Evolutionary conservation across 1,284 basidiomycete species (phyloP), one percentile per base, ranked within the genome.

Genomic region (Moniliophthora roreri): DNA sequence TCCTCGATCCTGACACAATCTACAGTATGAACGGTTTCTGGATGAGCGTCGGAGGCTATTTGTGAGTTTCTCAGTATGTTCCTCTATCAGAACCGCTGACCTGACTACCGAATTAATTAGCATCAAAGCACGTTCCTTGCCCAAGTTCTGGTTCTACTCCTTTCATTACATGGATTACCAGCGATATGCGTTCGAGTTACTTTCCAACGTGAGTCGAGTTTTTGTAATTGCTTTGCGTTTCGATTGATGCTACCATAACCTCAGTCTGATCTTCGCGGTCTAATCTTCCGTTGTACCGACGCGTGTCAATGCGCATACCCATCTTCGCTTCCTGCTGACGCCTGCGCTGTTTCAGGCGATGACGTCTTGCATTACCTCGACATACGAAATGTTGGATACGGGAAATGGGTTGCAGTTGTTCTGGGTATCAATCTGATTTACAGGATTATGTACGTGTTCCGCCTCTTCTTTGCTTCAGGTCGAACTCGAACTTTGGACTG

Each of bases 11-110:
- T 23, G 20, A 40, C 36, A 58, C 10, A 50, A 20, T 8, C 13
- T n/a, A 28, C 52, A 75, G 72, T 62, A 56, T 79, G 36, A 85
- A 85, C 60, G 84, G 84, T 0, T 79, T 85, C 55, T 85, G 81
- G 81, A 85, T 85, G 81, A 70, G 69, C 52, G 69, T 71, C 20
- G 69, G 69, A 21, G 68, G 73, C 15, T 72, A 71, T 58, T 70
- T 74, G 61, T 60, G 21, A 4, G 35, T 37, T 8, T 24, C 10
- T 24, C 39, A 13, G 10, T 28, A 13, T 23, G 26, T 32, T 26
- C 1, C 26, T 1, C 28, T 26, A 5, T 40, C 32, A n/a, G 16
- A 18, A 11, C 15, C 18, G 24, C 39, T 16, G 18, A n/a, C 10
- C 15, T 35, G 13, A 37, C 10, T 2, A 15, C 39, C 35, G 9